Conservation (phyloP, 192 early-diverging fungal species). For the Linnemannia hyalina region DNA sequence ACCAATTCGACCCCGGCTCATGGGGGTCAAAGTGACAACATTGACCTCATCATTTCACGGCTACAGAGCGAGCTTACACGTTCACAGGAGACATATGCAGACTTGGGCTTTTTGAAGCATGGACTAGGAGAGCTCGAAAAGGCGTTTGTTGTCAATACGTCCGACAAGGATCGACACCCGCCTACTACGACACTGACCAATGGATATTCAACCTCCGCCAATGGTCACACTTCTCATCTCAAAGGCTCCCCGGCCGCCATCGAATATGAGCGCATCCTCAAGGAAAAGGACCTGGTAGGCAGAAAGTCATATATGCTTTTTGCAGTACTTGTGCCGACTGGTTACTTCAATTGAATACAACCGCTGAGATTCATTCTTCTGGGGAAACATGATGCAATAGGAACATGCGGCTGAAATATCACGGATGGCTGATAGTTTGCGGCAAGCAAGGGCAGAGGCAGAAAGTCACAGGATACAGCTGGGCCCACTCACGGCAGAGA, state of each 20-base stretch:
- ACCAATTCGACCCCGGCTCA: constrained; percentile 4
- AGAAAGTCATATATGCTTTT: not conserved
- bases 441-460: constrained; percentile 5
- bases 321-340: not conserved
- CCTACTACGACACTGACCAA: not conserved
- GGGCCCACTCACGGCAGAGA: constrained; percentile 3
- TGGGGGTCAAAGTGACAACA: constrained; percentile 46
- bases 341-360: not conserved
- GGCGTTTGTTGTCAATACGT: constrained; percentile 13
- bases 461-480: constrained; percentile 7
- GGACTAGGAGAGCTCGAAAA: constrained; percentile 44
- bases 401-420: constrained; percentile 27
- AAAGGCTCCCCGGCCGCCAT: not conserved
- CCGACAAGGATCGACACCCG: not conserved
- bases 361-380: not conserved
- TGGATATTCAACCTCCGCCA: constrained; percentile 9
- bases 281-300: constrained; percentile 25
- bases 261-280: constrained; percentile 10
- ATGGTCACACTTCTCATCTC: not conserved
- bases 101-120: constrained; percentile 45
- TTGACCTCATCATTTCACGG: constrained; percentile 47
- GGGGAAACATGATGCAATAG: not conserved
- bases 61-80: constrained; percentile 51
- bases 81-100: constrained; percentile 48
- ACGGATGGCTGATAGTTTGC: constrained; percentile 12